Evolutionary conservation across 495 filamentous ascomycete genomes (phyloP), one percentile per base, ranked within the genome.

Genomic region (Wilcoxina mikolae): DNA sequence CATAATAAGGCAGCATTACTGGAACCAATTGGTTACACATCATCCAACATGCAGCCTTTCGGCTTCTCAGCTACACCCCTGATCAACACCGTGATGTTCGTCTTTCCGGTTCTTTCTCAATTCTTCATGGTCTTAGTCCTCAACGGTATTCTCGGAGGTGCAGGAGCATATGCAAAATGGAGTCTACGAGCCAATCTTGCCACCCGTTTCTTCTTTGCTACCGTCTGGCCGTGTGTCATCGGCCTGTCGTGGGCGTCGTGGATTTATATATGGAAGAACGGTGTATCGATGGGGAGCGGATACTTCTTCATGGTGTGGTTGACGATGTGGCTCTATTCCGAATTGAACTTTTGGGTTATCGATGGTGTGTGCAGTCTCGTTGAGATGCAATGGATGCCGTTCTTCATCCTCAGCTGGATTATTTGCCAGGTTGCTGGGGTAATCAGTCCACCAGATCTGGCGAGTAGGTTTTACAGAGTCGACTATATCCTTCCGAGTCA

Each of bases 401-500:
- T 58, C 23, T 48, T 55, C 20, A 43, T 58, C 9, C 7, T 51
- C 5, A 17, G 42, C 2, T 31, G 52, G 17, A 50, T 58, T n/a
- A 50, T 58, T 15, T 24, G 31, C 1, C 52, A 58, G 28, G 52
- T 58, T 23, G 17, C 56, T 5, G 44, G 51, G 2, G 43, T 20
- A 9, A 24, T 58, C 23, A 46, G 29, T 15, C 56, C 56, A 0
- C 55, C 49, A 25, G 51, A 55, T 27, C 52, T 58, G 0, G 52
- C 51, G 4, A 26, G 17, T 7, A 28, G 42, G 5, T 58, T 58
- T 29, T 55, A 58, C 26, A 5, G 56, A 10, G 25, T 58, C 22
- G 56, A 58, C 29, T 58, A 58, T 20, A 4, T 55, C 7, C 23
- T 58, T 12, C 56, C 56, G 0, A 55, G 51, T 27, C 56, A 58